Base-by-base conservation (phyloP, 1,284 basidiomycete species). In the Moniliella sp. region DNA sequence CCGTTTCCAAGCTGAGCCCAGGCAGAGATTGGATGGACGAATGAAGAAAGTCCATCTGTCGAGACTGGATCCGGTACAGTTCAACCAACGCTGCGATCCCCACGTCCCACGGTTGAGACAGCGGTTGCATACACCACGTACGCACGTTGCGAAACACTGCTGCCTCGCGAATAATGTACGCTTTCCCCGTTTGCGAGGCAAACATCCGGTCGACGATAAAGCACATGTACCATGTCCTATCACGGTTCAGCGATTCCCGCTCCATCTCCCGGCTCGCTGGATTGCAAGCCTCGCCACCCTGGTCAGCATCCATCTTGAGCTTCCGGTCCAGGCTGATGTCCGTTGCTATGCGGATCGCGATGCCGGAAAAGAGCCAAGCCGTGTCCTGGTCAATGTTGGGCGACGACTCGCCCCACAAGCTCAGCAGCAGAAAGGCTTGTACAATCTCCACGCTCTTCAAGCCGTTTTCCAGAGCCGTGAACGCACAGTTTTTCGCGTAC, bases 291-390 rank as follows among this genome's bases (percentile, higher is more conserved):
- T 46, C 42, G 5, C 53, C 40, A 28, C 53, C 57, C 27, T 48
- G 46, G 12, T 54, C 50, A 18, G 62, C 68, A 48, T 72, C 73
- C 14, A 67, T 65, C 4, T 65, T 63, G 4, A 76, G 78, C 59
- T 91, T 86, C 37, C 88, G 74, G 58, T 93, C 84, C 32, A 97
- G 63, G 58, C 93, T 94, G 30, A 97, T 66, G 62, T 97, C 88
- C n/a, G 80, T n/a, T 88, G 79, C 88, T 78, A 93, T 86, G 37
- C 84, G 76, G 27, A 66, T 63, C 0, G 65, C 66, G 36, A 67
- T 61, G 16, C 64, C 63, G 36, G 49, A 46, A 42, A 60, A 59
- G 25, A 56, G 44, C 84, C 88, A 97, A 0, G 86, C 94, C 50
- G 79, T 76, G 63, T 97, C 88, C 52, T 93, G 83, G 57, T 97